A percentile compares a stretch with the other conserved stretches of the same genome.
These are phyloP conservation scores for Hansenula sp. DNA, from an alignment of 1,139 yeast species.

Conservation along the genomic window DNA sequence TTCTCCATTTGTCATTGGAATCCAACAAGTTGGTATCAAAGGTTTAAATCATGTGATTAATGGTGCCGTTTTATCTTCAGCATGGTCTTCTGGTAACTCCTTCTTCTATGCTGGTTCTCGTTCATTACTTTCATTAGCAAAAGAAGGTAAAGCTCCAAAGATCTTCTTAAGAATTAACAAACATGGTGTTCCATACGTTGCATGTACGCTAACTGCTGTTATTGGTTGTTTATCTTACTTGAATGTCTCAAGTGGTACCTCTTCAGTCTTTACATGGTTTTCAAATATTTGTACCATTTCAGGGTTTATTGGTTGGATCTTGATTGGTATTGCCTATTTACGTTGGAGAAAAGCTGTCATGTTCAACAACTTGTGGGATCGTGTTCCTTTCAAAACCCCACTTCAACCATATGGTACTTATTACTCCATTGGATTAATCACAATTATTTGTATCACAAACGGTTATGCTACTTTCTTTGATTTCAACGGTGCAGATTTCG, in stretches of 20 bases:
- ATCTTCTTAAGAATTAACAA: slow-evolving; percentile 38
- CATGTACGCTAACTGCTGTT: slow-evolving; percentile 34
- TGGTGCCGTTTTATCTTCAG: slow-evolving; percentile 46
- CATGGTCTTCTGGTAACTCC: slow-evolving; percentile 59
- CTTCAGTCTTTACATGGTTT: slow-evolving; percentile 62
- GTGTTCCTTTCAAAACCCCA: slow-evolving; percentile 30
- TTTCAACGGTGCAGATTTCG: slow-evolving; percentile 59
- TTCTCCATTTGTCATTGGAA: slow-evolving; percentile 52
- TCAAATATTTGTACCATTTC: slow-evolving; percentile 68
- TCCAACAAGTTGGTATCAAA: slow-evolving; percentile 38
- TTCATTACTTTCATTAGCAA: slow-evolving; percentile 51
- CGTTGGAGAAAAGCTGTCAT: slow-evolving; percentile 55
- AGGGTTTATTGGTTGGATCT: slow-evolving; percentile 60
- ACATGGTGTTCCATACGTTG: slow-evolving; percentile 51
- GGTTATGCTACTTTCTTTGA: slow-evolving; percentile 68
- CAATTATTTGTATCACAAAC: slow-evolving; percentile 44
- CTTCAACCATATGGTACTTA: slow-evolving; percentile 61
- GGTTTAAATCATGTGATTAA: slow-evolving; percentile 54
- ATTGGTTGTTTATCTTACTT: slow-evolving; percentile 26
- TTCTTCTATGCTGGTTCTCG: slow-evolving; percentile 57
- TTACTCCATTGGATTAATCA: slow-evolving; percentile 45
- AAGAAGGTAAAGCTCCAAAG: slow-evolving; percentile 55
- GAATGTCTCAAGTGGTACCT: slow-evolving; percentile 51
- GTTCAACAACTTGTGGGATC: slow-evolving; percentile 40
- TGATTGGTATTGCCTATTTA: slow-evolving; percentile 53